Conservation (phyloP, 495 filamentous ascomycete genomes). For the Aspergillus sclerotiicarbonarius region DNA sequence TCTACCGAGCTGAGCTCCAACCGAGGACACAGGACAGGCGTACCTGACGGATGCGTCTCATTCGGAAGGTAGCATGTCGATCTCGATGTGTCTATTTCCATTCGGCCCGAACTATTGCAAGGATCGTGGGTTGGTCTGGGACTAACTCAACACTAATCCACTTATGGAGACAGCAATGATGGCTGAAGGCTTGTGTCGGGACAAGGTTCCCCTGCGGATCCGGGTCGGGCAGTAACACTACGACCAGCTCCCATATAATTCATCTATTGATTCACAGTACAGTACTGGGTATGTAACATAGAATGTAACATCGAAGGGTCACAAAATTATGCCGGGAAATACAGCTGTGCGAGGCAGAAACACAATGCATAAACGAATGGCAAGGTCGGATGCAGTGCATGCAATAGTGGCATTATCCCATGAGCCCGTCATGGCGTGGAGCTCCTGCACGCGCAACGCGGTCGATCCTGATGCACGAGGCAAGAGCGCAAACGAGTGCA, state of each 20-base stretch:
- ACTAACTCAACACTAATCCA: no score
- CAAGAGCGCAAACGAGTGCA: conserved; percentile 5
- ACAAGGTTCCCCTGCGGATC: no score
- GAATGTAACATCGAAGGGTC: conserved; percentile 7
- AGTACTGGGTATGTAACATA: conserved; percentile 16
- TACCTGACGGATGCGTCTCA: no score
- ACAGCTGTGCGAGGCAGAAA: conserved; percentile 1
- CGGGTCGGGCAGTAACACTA: neutral
- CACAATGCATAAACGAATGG: neutral
- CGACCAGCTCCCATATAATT: conserved; percentile 2
- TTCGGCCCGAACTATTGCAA: no score
- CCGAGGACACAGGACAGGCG: no score
- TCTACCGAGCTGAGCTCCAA: no score
- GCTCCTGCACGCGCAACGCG: neutral
- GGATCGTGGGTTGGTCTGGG: no score
- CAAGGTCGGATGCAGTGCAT: neutral
- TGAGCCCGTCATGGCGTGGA: conserved; percentile 1
- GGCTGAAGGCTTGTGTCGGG: no score
- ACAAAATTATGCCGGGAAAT: neutral
- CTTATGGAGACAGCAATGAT: no score
- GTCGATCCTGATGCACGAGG: neutral
- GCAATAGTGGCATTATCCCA: neutral
- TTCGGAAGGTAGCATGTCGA: no score
- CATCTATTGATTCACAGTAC: conserved; percentile 16
- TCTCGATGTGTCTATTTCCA: no score